Base-by-base conservation (phyloP, 148 eudicot species). In the Silene uniflora region DNA sequence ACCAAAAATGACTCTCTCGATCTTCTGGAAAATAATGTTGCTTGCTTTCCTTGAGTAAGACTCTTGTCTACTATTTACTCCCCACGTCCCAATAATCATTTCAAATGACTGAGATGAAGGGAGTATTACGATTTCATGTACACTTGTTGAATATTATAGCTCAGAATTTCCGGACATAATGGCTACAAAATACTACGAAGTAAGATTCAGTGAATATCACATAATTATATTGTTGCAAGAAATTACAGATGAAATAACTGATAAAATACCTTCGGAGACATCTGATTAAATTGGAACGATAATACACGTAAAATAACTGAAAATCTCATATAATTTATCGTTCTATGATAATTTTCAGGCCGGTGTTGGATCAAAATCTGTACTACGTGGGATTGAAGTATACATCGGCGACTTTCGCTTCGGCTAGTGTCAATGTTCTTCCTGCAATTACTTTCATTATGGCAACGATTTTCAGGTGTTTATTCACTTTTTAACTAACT, bases 1-100 rank as follows among this genome's bases (percentile, higher is more conserved):
- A 77, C 90, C 92, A 10, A 89, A 89, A 83, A 85, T 89, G 90
- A 89, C 92, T 21, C 75, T 85, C 54, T 81, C 92, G 4, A 54
- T 85, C 68, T 85, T 89, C 77, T 66, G 81, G 39, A 78, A 86
- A 76, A 85, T 87, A 16, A 82, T 83, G 86, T 27, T 73, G 78
- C 85, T 89, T 21, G 92, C 81, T 63, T 75, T 89, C 19, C 78
- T 89, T 19, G 92, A 89, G 92, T 89, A 89, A 85, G 76, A 21
- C 65, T 60, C 55, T 11, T 12, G 4, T 10, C 49, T 46, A 46
- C 6, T 46, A n/a, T n/a, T n/a, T n/a, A n/a, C n/a, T n/a, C n/a
- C n/a, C n/a, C n/a, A n/a, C n/a, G n/a, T n/a, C n/a, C n/a, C n/a
- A n/a, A n/a, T n/a, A n/a, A n/a, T n/a, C n/a, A n/a, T n/a, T n/a